These are phyloP conservation scores for Podaxis mareebaensis DNA, from an alignment of 768 basidiomycete species.

Conservation along the genomic window DNA sequence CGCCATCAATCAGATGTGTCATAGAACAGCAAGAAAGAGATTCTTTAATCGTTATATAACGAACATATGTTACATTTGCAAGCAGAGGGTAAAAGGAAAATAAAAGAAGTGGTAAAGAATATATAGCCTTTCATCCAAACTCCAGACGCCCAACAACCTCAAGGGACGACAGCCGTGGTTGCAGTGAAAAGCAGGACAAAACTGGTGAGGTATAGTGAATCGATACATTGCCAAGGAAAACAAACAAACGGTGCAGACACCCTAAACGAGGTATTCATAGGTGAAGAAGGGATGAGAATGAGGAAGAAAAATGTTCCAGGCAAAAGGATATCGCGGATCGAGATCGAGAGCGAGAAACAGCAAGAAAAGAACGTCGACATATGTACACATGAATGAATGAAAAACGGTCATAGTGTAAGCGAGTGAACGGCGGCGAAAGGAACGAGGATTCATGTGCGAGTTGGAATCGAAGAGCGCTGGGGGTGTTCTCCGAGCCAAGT, in stretches of 20 bases:
- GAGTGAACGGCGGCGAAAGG: background rate
- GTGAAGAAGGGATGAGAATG: slow-evolving; percentile 15
- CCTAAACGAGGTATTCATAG: slow-evolving; percentile 13
- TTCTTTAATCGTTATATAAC: slow-evolving; percentile 14
- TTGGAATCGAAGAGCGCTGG: slow-evolving; percentile 8
- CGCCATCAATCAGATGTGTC: slow-evolving; percentile 3
- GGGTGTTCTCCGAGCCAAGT: background rate
- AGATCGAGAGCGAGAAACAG: slow-evolving; percentile 7
- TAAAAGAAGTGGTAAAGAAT: background rate
- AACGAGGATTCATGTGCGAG: background rate
- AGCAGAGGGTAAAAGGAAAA: background rate
- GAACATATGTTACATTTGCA: slow-evolving; percentile 16
- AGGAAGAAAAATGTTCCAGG: slow-evolving; percentile 17
- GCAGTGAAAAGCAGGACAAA: background rate
- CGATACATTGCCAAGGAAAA: slow-evolving; percentile 11
- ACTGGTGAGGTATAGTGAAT: slow-evolving; percentile 7
- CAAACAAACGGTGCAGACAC: slow-evolving; percentile 16
- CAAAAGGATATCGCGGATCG: slow-evolving; percentile 9
- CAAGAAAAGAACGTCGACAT: slow-evolving; percentile 20
- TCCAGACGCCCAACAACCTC: slow-evolving; percentile 13
- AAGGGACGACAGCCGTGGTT: background rate
- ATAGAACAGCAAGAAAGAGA: slow-evolving; percentile 3
- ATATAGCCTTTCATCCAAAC: slow-evolving; percentile 16
- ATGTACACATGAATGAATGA: slow-evolving; percentile 17
- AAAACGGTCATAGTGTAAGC: slow-evolving; percentile 7